Conservation (phyloP, 768 basidiomycete genomes). For the Auricularia auricula-judae region DNA sequence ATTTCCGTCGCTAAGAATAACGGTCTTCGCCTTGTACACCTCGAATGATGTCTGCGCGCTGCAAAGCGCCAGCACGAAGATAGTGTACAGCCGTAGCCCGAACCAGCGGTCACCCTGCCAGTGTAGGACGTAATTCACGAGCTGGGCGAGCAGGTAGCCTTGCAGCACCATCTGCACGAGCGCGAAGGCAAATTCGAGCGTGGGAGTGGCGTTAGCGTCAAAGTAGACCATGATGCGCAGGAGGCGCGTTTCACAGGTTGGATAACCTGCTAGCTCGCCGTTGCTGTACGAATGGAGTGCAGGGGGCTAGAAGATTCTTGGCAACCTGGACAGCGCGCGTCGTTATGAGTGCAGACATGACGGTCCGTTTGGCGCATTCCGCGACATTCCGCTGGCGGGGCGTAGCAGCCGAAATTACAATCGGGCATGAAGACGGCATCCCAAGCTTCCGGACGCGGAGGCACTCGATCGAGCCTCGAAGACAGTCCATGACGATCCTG, state of each 20-base stretch:
- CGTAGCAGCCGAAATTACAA: not conserved
- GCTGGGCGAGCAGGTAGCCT: not conserved
- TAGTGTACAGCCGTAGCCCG: not conserved
- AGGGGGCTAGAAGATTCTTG: no score
- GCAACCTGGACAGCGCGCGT: not conserved
- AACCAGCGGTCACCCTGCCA: not conserved
- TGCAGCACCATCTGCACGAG: not conserved
- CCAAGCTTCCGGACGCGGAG: not conserved
- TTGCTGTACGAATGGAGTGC: no score
- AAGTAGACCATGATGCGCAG: no score
- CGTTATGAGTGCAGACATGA: not conserved
- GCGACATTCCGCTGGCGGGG: not conserved
- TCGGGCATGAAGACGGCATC: not conserved
- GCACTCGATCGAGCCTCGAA: not conserved
- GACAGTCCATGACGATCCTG: no score
- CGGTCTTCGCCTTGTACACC: not conserved
- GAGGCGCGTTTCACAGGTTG: no score
- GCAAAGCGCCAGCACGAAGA: not conserved
- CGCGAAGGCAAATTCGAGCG: not conserved
- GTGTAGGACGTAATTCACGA: not conserved
- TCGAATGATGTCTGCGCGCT: not conserved
- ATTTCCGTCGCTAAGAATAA: not conserved
- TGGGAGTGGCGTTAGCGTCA: no score
- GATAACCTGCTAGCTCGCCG: no score
- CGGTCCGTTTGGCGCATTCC: not conserved